These are phyloP conservation scores for Fraxinus sp. DNA, from an alignment of 305 asterid genomes.

Conservation along the genomic window DNA sequence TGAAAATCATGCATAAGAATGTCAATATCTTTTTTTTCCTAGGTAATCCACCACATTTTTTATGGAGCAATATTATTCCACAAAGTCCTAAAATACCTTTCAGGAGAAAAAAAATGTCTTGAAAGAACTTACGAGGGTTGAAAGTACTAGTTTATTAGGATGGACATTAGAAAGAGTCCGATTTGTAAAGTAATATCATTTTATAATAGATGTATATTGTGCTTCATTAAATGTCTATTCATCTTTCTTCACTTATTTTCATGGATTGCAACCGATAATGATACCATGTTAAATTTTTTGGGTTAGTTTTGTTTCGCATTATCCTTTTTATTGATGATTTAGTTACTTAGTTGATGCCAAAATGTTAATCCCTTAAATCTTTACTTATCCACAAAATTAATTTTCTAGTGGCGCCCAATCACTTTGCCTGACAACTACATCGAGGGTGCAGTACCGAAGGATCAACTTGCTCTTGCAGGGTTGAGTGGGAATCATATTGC, in stretches of 20 bases:
- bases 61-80: background rate
- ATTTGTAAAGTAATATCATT: background rate
- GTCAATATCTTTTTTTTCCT: too few relatives aligned
- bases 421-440: conserved; percentile 80
- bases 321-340: background rate
- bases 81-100: background rate
- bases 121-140: background rate
- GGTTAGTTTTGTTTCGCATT: background rate
- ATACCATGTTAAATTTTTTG: background rate
- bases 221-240: background rate
- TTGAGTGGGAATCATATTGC: conserved; percentile 83
- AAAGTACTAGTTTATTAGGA: background rate
- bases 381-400: background rate
- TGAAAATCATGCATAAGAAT: background rate
- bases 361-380: background rate
- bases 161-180: background rate
- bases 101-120: background rate
- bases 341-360: background rate
- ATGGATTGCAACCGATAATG: background rate
- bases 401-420: conserved; percentile 84
- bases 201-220: background rate
- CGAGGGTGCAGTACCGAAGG: conserved; percentile 61
- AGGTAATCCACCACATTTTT: too few relatives aligned
- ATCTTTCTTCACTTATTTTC: background rate
- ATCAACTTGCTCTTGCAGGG: conserved; percentile 75